Evolutionary conservation across 139 green algal species (phyloP).

Genomic region (Tetradesmus obliquus): DNA sequence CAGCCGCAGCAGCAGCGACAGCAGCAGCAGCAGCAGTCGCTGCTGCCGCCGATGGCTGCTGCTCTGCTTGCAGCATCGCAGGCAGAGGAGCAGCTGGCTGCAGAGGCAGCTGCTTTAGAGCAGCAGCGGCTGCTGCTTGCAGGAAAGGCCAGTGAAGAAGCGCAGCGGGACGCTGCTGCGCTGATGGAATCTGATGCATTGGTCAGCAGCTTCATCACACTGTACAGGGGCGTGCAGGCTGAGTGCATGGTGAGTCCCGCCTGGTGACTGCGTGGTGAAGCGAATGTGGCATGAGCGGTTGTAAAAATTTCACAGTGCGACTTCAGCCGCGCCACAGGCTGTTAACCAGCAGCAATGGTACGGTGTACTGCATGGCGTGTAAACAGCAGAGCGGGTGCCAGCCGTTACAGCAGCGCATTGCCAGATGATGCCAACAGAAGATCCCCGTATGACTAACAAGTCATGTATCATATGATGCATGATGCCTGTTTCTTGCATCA

Average conservation of each 20-base stretch:
- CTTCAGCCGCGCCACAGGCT: too few relatives aligned
- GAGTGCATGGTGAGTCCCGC: neutral
- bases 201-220: neutral
- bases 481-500: neutral
- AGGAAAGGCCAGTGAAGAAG: neutral
- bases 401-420: too few relatives aligned
- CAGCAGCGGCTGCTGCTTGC: neutral
- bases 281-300: too few relatives aligned
- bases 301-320: too few relatives aligned
- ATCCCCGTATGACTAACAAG: too few relatives aligned
- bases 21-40: neutral
- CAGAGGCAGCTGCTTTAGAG: neutral
- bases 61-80: neutral
- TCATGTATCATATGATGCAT: neutral
- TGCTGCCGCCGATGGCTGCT: neutral
- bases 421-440: too few relatives aligned
- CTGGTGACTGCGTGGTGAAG: neutral
- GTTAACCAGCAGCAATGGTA: too few relatives aligned
- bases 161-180: neutral
- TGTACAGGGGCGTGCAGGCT: neutral
- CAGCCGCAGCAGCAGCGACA: neutral
- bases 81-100: neutral
- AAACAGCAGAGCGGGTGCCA: too few relatives aligned
- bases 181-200: neutral
- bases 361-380: too few relatives aligned